Base-by-base conservation (phyloP, 306 rosid genomes). In the Myrica gale region DNA sequence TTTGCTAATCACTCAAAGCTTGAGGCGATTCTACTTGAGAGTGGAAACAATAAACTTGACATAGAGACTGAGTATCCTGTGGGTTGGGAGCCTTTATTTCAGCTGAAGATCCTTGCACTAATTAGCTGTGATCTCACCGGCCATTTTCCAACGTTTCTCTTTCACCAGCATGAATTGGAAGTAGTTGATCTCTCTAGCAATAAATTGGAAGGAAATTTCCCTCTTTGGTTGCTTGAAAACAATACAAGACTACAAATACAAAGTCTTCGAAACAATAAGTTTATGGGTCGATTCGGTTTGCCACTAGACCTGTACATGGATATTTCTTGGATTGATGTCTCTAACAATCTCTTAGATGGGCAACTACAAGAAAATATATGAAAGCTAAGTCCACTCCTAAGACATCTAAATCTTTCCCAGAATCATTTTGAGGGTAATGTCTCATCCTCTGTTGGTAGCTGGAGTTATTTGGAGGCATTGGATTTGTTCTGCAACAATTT, bases 1-100 rank as follows among this genome's bases (percentile, higher is more conserved):
- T 56, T 79, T 11, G 69, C 79, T 32, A 73, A 68, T 32, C 78
- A 46, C 50, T 74, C 83, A 19, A 69, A 68, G 15, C 76, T 74
- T 26, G 41, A 69, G 70, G 21, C 57, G 13, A 66, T 80, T 7
- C 7, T 48, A 12, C 75, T 74, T 26, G 13, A 61, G 46, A 47
- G 20, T 45, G 20, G 11, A 17, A 47, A 48, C 7, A 74, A 53
- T 21, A 66, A 65, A 9, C 45, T 79, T 9, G 75, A 67, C n/a
- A 16, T 47, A 7, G 51, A 47, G 1, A 47, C 51, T 47, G 51
- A 47, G 11, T 0, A 47, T 47, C 51, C 51, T 15, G 13, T 47
- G 12, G 9, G 17, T 0, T 66, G 82, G 78, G 1, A 16, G 17
- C 74, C 78, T 23, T 45, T 73, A 43, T 73, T 80, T 50, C 79